Evolutionary conservation across 2,329 filamentous ascomycete genomes (phyloP), one percentile per base, ranked within the genome.

Genomic region (Aspergillus pseudonomiae): DNA sequence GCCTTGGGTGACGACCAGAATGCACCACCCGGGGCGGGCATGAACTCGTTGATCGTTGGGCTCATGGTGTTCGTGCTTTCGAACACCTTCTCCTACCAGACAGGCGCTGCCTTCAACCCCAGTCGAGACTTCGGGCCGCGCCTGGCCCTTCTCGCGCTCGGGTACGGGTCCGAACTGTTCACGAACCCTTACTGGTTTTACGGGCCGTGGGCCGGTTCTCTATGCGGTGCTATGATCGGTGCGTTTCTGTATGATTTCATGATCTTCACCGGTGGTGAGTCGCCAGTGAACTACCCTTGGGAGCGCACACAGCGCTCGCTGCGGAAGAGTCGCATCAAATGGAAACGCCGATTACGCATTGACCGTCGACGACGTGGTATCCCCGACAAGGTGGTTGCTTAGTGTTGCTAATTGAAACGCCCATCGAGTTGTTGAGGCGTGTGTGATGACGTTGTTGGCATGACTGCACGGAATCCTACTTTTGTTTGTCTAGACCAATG

Each of bases 231-330:
- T 30, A 76, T 82, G 30, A 73, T 80, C 46, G 81, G 82, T 0
- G 82, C 73, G 10, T 82, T 84, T 65, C 71, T 84, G 63, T 85
- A 86, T 71, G 84, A 85, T 70, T 77, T 80, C 65, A 80, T 79
- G 67, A 84, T 81, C 66, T 85, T 85, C 67, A 81, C 80, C 0
- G 80, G 81, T 6, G 82, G 82, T 0, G 83, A 85, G 68, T 81
- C 78, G 50, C 83, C 83, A 16, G 81, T 84, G 61, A 85, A 82
- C 72, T 82, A 86, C 73, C 81, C 80, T 3, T 79, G 81, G 30
- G 76, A 75, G 64, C 73, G 79, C 54, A 80, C 78, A 9, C 73
- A 77, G 68, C 73, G 80, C 36, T 77, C 78, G 2, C 69, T 78
- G 41, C 67, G 66, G 68, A 88, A 88, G 77, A 87, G 70, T 57